Conservation (phyloP, 164 flowering plant genomes). For the Warburgia ugandensis region DNA sequence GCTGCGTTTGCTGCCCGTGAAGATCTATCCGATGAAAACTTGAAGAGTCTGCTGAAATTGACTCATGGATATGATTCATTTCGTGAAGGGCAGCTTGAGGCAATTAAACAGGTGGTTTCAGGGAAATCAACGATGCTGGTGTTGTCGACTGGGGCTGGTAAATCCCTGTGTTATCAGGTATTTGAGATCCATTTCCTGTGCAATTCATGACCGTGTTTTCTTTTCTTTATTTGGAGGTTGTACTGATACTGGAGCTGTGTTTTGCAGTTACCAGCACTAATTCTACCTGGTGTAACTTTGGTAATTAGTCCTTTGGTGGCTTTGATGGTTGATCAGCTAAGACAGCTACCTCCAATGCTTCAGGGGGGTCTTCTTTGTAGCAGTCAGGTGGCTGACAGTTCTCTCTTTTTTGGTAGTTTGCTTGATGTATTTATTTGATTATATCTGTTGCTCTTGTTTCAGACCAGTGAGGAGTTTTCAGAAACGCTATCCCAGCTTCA, state of each 20-base stretch:
- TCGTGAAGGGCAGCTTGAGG: conserved; percentile 82
- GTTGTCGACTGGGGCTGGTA: conserved; percentile 93
- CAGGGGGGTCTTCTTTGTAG: conserved; percentile 66
- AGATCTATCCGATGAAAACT: conserved; percentile 67
- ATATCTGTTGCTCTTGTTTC: conserved; percentile 12
- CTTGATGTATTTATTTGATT: not conserved
- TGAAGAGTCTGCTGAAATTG: conserved; percentile 55
- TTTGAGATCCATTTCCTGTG: not conserved
- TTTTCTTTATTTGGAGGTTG: not conserved
- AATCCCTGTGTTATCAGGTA: conserved; percentile 82
- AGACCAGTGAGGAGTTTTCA: conserved; percentile 69
- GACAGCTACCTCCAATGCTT: conserved; percentile 61
- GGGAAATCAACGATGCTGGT: conserved; percentile 81
- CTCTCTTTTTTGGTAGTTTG: not conserved
- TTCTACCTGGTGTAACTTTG: conserved; percentile 70
- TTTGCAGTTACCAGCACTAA: conserved; percentile 55
- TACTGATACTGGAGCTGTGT: not conserved
- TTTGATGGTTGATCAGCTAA: conserved; percentile 94
- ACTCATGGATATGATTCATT: conserved; percentile 73
- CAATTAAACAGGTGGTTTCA: conserved; percentile 62
- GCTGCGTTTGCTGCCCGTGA: conserved; percentile 44
- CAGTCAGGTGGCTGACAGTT: conserved; percentile 47
- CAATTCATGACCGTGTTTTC: not conserved
- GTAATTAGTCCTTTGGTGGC: conserved; percentile 92
- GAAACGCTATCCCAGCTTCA: conserved; percentile 48